A percentile compares a stretch with the other conserved stretches of the same genome.
Evolutionary conservation across 345 rosid genomes (phyloP).

Genomic region (Mercurialis annua): DNA sequence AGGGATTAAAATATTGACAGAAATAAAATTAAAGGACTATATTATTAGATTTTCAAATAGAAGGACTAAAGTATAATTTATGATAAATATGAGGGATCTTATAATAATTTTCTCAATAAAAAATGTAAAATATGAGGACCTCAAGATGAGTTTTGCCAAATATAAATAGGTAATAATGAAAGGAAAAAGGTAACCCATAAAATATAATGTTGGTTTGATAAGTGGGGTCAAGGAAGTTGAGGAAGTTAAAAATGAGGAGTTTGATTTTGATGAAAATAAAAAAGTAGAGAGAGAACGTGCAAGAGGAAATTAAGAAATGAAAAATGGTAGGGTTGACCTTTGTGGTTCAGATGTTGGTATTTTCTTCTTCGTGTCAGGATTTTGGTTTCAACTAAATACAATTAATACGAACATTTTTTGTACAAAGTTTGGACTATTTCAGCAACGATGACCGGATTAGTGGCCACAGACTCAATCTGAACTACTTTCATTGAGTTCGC

Average conservation of each 20-base stretch:
- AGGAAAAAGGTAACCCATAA: constrained; percentile 27
- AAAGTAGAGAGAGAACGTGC: constrained; percentile 36
- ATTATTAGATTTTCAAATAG: too few species aligned
- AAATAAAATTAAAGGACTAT: too few species aligned
- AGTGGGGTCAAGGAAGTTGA: constrained; percentile 34
- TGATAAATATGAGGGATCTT: too few species aligned
- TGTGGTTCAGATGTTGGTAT: constrained; percentile 20
- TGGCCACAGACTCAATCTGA: background rate
- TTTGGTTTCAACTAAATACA: constrained; percentile 27
- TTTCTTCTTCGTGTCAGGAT: constrained; percentile 7
- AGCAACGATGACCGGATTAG: background rate
- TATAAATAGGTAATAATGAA: too few species aligned
- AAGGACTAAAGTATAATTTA: too few species aligned
- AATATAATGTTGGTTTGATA: constrained; percentile 31
- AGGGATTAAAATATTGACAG: too few species aligned
- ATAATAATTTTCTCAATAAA: too few species aligned
- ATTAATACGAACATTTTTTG: constrained; percentile 6
- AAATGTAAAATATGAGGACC: too few species aligned
- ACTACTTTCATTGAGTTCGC: constrained; percentile 10
- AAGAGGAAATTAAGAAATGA: constrained; percentile 15
- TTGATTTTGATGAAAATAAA: background rate
- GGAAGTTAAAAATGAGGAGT: constrained; percentile 30
- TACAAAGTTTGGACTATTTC: background rate
- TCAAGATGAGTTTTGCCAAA: too few species aligned
- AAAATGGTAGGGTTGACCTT: constrained; percentile 40